phyloP scores from a whole-genome alignment of 2,329 filamentous ascomycete genomes.

The Raffaelea albimanens region DNA sequence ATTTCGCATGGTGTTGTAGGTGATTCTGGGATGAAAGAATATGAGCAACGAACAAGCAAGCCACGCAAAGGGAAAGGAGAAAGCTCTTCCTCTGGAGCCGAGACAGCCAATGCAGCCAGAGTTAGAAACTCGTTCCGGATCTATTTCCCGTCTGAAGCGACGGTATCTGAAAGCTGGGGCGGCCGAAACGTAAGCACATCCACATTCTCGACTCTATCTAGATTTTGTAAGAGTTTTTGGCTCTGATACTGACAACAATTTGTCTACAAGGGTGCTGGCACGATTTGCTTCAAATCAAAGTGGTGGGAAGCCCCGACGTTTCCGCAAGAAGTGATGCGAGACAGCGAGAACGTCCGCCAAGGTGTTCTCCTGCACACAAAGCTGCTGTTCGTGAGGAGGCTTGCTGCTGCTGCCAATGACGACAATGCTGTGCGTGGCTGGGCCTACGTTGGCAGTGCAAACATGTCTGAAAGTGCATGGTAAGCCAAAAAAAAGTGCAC shows the following conservation, averaged over 20 bases:
- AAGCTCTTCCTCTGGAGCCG: neutral
- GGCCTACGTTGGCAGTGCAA: constrained; percentile 84
- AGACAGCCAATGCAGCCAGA: neutral
- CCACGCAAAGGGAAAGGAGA: constrained; percentile 16
- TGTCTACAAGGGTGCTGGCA: constrained; percentile 61
- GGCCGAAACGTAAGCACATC: constrained; percentile 49
- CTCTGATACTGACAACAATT: neutral
- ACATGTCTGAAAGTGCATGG: constrained; percentile 90
- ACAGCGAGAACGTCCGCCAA: constrained; percentile 61
- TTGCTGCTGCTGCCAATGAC: constrained; percentile 2
- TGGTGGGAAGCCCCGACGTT: constrained; percentile 66
- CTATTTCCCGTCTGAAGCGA: constrained; percentile 71
- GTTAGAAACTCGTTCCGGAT: constrained; percentile 48
- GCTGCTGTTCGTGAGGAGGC: constrained; percentile 43
- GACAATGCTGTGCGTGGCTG: constrained; percentile 38
- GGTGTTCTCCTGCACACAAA: constrained; percentile 88
- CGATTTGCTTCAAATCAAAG: constrained; percentile 66
- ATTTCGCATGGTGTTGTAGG: constrained; percentile 15
- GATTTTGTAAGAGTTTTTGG: no score
- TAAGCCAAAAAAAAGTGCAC: no score
- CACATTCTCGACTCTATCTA: no score
- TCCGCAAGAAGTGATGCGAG: constrained; percentile 60
- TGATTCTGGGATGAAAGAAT: constrained; percentile 36
- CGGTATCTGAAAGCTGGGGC: constrained; percentile 55
- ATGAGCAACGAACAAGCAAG: constrained; percentile 27